Base-by-base conservation (phyloP, 2,329 filamentous ascomycete genomes). In the Penicillium palitans region DNA sequence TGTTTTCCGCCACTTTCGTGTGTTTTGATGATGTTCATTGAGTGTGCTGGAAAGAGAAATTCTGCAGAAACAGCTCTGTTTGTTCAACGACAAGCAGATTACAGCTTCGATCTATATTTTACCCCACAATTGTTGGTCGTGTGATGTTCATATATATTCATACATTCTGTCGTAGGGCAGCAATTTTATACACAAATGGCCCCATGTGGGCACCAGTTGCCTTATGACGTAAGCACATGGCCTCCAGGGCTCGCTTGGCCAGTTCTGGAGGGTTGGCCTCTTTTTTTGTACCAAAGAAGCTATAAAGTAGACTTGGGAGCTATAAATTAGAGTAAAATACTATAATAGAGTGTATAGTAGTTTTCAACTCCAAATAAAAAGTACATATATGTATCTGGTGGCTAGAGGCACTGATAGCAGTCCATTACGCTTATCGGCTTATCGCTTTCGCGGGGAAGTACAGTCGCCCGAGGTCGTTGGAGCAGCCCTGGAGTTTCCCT, bases 371-470 rank as follows among this genome's bases (percentile, higher is more conserved):
- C 31, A 35, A 15, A 13, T 31, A 31, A 15, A 33, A 33, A 15
- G 31, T 13, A 29, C 27, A 8, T 10, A 4, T 29, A 10, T 29
- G 27, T 6, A 13, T 33, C 31, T 33, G 6, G 13, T 15, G 12
- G 31, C 31, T 33, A 15, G 13, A 33, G 12, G 31, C 31, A 15
- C 31, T 13, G 13, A 33, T 35, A 15, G 13, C 13, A 35, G 33
- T 35, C 15, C 33, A 47, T 33, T 42, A 19, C 21, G 8, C 50
- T 52, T 57, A n/a, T 57, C 47, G 15, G 17, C 45, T 58, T 53
- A 54, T 53, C 55, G n/a, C 17, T 24, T 45, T 56, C 46, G 40
- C 47, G 47, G 54, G 47, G 54, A 52, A 37, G 35, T 35, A 51
- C 33, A 17, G 29, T 13, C n/a, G 27, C 4, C 29, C 31, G 19